Evolutionary conservation across 2,329 filamentous ascomycete genomes (phyloP).

Genomic region (Claviceps sp.): DNA sequence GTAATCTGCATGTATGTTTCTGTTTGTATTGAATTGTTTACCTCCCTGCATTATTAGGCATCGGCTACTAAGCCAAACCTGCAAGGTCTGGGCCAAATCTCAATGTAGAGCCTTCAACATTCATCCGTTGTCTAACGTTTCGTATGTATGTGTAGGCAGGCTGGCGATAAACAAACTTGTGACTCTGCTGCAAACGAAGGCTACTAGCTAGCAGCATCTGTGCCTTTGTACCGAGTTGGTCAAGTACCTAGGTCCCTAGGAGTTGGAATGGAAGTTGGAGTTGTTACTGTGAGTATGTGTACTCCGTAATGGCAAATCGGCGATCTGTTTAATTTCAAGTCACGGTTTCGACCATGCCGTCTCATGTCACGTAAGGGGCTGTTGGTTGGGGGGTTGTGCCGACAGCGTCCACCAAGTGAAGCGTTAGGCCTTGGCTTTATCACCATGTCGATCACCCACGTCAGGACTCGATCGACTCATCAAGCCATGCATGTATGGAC

Average conservation of each 20-base stretch:
- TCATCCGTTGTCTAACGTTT: not conserved
- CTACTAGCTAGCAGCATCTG: not conserved
- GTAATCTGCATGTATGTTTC: not conserved
- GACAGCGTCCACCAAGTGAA: too few species aligned
- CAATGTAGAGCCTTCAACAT: not conserved
- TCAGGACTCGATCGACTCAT: too few species aligned
- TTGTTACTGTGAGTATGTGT: slow-evolving; percentile 1
- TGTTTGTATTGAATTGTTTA: not conserved
- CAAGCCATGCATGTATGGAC: too few species aligned
- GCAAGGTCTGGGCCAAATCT: not conserved
- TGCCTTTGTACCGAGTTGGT: not conserved
- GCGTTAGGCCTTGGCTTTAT: too few species aligned
- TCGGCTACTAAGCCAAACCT: not conserved
- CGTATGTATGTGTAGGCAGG: not conserved
- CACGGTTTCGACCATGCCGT: not conserved
- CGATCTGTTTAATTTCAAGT: not conserved
- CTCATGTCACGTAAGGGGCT: not conserved
- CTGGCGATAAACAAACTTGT: too few species aligned
- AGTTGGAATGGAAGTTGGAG: not conserved
- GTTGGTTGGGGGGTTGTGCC: not conserved
- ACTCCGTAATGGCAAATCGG: too few species aligned
- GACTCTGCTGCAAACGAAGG: not conserved
- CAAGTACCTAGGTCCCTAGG: not conserved
- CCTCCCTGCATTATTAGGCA: not conserved
- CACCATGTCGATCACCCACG: too few species aligned